These are phyloP conservation scores for Boletellus sp. DNA, from an alignment of 1,284 basidiomycete genomes.

Conservation along the genomic window DNA sequence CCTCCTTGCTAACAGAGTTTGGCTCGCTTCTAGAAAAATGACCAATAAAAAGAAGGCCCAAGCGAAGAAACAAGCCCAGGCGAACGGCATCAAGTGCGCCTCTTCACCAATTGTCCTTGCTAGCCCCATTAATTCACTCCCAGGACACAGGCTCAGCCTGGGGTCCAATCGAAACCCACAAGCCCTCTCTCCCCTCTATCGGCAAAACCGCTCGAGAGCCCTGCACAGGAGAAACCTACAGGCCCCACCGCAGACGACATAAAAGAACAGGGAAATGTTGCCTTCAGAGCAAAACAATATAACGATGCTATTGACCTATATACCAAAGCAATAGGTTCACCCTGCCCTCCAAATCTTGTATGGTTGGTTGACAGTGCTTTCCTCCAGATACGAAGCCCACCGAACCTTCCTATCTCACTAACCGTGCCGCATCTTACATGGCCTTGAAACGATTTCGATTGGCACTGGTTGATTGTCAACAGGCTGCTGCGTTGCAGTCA, in stretches of 20 bases:
- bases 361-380: constrained; percentile 2
- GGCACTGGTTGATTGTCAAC: constrained; percentile 78
- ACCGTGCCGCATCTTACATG: constrained; percentile 86
- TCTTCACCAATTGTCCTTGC: neutral
- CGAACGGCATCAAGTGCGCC: constrained; percentile 26
- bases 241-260: constrained; percentile 50
- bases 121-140: constrained; percentile 6
- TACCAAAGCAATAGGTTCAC: constrained; percentile 67
- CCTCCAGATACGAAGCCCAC: constrained; percentile 56
- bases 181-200: constrained; percentile 20
- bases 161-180: constrained; percentile 11
- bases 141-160: constrained; percentile 19
- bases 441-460: constrained; percentile 69
- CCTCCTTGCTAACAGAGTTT: constrained; percentile 5
- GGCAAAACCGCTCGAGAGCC: constrained; percentile 21
- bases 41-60: constrained; percentile 38
- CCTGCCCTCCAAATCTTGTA: constrained; percentile 3
- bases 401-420: constrained; percentile 78
- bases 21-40: constrained; percentile 25
- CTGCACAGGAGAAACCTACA: constrained; percentile 12
- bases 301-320: constrained; percentile 74
- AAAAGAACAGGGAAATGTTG: constrained; percentile 72
- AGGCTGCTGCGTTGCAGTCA: constrained; percentile 65
- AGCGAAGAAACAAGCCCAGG: constrained; percentile 30
- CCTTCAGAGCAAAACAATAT: constrained; percentile 69